Evolutionary conservation across 805 yeast genomes (phyloP).

Genomic region (Pichia sporocuriosa): DNA sequence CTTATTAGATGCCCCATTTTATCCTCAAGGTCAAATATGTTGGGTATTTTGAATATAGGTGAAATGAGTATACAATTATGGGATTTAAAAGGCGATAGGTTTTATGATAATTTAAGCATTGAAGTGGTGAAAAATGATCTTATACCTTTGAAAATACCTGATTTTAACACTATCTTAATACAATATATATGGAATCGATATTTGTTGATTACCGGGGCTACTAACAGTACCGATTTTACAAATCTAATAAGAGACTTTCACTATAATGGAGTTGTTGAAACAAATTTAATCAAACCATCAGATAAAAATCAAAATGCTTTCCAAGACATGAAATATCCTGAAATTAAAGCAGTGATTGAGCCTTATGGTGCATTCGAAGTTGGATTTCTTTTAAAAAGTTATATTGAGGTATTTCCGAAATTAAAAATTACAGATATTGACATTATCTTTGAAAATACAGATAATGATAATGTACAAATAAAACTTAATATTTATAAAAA

Average conservation of each 20-base stretch:
- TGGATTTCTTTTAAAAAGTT: conserved; percentile 3
- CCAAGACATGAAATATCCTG: background rate
- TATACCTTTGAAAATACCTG: conserved; percentile 24
- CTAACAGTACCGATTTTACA: too few relatives aligned
- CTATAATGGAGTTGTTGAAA: background rate
- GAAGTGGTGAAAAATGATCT: conserved; percentile 15
- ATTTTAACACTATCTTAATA: conserved; percentile 21
- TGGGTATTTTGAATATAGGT: background rate
- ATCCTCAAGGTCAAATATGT: conserved; percentile 10
- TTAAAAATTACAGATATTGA: background rate
- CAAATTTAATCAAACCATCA: background rate
- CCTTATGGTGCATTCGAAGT: conserved; percentile 2
- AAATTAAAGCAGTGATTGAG: background rate
- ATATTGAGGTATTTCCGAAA: background rate
- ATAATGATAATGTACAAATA: background rate
- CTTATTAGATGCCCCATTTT: conserved; percentile 16
- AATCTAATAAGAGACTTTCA: background rate
- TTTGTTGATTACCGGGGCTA: too few relatives aligned
- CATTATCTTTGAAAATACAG: background rate
- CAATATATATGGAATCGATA: conserved; percentile 19
- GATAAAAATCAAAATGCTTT: background rate
- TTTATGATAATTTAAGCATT: conserved; percentile 13
- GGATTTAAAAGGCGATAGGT: conserved; percentile 10
- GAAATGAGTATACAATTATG: conserved; percentile 18
- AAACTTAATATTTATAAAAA: background rate